phyloP scores from a whole-genome alignment of 2,329 filamentous ascomycete species.

The Didymella exigua region DNA sequence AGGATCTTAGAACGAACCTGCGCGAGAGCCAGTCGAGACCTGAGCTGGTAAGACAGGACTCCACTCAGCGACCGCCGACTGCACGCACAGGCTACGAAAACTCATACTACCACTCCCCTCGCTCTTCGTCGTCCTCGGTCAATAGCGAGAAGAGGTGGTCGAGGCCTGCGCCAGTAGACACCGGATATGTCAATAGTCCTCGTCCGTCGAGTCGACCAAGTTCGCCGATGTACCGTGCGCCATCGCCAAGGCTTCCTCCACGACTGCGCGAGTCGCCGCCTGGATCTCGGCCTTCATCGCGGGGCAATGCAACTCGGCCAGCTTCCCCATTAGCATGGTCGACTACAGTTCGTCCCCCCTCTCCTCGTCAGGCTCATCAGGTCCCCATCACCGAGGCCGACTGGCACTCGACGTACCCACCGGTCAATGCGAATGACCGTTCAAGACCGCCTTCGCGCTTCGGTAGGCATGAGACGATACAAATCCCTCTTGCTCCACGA shows the following conservation, averaged over 20 bases:
- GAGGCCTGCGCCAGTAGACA: slow-evolving; percentile 29
- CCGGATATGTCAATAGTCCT: slow-evolving; percentile 21
- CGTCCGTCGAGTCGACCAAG: slow-evolving; percentile 31
- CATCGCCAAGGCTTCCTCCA: slow-evolving; percentile 38
- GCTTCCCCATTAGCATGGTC: slow-evolving; percentile 36
- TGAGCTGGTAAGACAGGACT: slow-evolving; percentile 25
- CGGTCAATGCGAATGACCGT: slow-evolving; percentile 26
- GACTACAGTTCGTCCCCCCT: slow-evolving; percentile 22
- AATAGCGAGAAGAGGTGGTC: slow-evolving; percentile 25
- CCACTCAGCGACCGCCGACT: slow-evolving; percentile 20
- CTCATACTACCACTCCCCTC: slow-evolving; percentile 37
- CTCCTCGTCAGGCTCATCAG: slow-evolving; percentile 24
- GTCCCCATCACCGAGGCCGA: slow-evolving; percentile 35
- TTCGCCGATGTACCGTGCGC: slow-evolving; percentile 33
- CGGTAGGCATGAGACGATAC: slow-evolving; percentile 38
- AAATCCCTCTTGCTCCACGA: slow-evolving; percentile 33
- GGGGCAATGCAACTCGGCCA: slow-evolving; percentile 28
- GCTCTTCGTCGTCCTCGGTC: slow-evolving; percentile 41
- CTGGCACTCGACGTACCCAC: slow-evolving; percentile 42
- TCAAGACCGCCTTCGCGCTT: slow-evolving; percentile 38
- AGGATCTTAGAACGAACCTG: slow-evolving; percentile 40
- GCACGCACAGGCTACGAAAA: slow-evolving; percentile 23
- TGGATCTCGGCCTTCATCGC: slow-evolving; percentile 36
- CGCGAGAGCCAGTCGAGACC: slow-evolving; percentile 25
- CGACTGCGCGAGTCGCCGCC: slow-evolving; percentile 32